Evolutionary conservation across 2,329 filamentous ascomycete species (phyloP), one percentile per base, ranked within the genome.

Genomic region (Hypoxylon sp.): DNA sequence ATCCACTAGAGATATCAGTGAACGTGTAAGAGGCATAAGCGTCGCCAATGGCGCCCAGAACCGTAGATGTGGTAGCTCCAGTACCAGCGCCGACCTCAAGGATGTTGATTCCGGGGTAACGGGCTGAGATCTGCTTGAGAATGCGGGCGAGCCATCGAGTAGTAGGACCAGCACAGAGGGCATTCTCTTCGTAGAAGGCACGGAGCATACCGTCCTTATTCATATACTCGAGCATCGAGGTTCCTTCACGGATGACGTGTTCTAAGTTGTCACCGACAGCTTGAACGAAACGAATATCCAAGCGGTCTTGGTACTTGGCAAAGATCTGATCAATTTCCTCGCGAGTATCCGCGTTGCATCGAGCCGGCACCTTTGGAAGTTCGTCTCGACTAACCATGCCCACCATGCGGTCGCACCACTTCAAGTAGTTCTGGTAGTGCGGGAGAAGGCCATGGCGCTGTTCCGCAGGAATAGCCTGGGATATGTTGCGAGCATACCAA

Each of bases 71-170:
- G 0, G 82, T 77, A 10, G 78, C 79, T 2, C 82, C 84, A 2
- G 82, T 83, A 1, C 84, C 84, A 8, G 81, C 83, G 46, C 72
- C 72, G 6, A 73, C 78, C 54, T 85, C 83, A 3, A 86, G 66
- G 31, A 85, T 78, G 2, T 81, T 80, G 56, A 82, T 76, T n/a
- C 78, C 77, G 0, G 84, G 84, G 53, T 81, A 81, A 1, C 80
- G 78, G 59, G 82, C 77, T 0, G 76, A 60, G 8, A 86, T 75
- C 46, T 81, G 81, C 2, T 72, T 68, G 1, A 77, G 40, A 42
- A 48, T 48, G 4, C 55, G 55, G 10, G 40, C 55, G 11, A 58
- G 42, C 55, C 54, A 57, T 31, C 54, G 54, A 33, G 54, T 57
- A 8, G 54, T 57, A 22, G 54, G 54, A 6, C 54, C 54, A 25